These are phyloP conservation scores for Isoetes taiwanensis DNA, from an alignment of 75 land plant genomes.

Conservation along the genomic window DNA sequence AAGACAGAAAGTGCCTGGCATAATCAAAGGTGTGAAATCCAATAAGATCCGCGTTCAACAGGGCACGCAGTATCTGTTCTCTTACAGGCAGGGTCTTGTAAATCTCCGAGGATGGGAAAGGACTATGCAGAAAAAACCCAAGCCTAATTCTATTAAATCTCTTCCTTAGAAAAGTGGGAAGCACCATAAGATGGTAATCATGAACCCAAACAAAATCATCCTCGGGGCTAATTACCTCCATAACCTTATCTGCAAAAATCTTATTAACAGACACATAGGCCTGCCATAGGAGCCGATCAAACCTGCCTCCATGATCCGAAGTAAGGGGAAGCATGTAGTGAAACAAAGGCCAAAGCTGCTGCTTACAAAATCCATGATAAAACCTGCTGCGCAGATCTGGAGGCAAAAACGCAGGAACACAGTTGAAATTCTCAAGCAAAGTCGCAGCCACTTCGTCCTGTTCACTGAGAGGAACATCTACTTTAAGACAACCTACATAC, in stretches of 20 bases:
- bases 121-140: conserved; percentile 50
- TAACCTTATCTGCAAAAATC: conserved; percentile 65
- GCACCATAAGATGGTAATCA: conserved; percentile 76
- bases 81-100: conserved; percentile 72
- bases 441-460: conserved; percentile 62
- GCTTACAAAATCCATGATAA: conserved; percentile 85
- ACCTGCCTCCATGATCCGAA: conserved; percentile 66
- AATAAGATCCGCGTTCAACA: conserved; percentile 58
- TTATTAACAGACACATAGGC: conserved; percentile 69
- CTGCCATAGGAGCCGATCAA: conserved; percentile 58
- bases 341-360: conserved; percentile 76
- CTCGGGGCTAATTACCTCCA: conserved; percentile 55
- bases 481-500: conserved; percentile 65
- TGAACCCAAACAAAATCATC: conserved; percentile 51
- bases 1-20: conserved; percentile 55
- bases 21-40: conserved; percentile 75
- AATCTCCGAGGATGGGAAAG: conserved; percentile 62
- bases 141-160: conserved; percentile 44
- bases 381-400: conserved; percentile 43
- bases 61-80: conserved; percentile 53
- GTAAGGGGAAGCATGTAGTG: conserved; percentile 82
- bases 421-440: conserved; percentile 46
- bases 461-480: conserved; percentile 47
- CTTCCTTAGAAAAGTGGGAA: conserved; percentile 61
- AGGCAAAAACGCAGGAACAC: conserved; percentile 64